These are phyloP conservation scores for Uromyces viciae-fabae DNA, from an alignment of 1,284 basidiomycete genomes.

Conservation along the genomic window DNA sequence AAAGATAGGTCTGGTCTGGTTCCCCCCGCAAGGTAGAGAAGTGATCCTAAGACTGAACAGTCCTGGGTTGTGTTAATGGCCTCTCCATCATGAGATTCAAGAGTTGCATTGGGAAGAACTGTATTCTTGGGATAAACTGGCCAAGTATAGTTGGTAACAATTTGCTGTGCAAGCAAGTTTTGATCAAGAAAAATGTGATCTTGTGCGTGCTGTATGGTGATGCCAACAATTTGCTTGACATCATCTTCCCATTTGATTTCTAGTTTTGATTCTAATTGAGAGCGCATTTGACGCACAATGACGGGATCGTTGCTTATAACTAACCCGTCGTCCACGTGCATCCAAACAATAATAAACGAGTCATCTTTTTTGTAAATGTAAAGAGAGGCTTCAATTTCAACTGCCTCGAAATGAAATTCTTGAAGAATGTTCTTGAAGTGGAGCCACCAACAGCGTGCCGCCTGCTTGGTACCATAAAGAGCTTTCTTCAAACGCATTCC, in stretches of 20 bases:
- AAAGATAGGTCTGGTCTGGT: not conserved
- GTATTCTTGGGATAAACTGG: not conserved
- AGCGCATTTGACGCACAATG: not conserved
- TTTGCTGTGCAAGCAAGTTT: not conserved
- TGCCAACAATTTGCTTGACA: not conserved
- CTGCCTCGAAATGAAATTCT: not conserved
- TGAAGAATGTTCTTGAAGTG: not conserved
- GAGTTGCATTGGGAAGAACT: not conserved
- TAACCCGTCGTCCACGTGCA: conserved; percentile 15
- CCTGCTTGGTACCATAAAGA: conserved; percentile 1
- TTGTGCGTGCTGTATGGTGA: not conserved
- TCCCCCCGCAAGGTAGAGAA: not conserved
- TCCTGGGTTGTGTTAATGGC: not conserved
- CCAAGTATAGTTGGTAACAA: not conserved
- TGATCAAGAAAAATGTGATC: not conserved
- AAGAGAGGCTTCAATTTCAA: not conserved
- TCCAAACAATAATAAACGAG: not conserved
- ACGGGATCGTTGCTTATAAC: not conserved
- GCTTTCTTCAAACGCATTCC: not conserved
- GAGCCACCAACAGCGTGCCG: not conserved
- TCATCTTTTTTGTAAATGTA: not conserved
- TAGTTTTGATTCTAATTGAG: not conserved
- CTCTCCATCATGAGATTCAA: not conserved
- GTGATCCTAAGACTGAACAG: not conserved
- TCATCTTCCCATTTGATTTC: not conserved